A percentile compares a stretch with the other conserved stretches of the same genome.
These are phyloP conservation scores for Pulveroboletus sp. DNA, from an alignment of 768 basidiomycete genomes.

Conservation along the genomic window DNA sequence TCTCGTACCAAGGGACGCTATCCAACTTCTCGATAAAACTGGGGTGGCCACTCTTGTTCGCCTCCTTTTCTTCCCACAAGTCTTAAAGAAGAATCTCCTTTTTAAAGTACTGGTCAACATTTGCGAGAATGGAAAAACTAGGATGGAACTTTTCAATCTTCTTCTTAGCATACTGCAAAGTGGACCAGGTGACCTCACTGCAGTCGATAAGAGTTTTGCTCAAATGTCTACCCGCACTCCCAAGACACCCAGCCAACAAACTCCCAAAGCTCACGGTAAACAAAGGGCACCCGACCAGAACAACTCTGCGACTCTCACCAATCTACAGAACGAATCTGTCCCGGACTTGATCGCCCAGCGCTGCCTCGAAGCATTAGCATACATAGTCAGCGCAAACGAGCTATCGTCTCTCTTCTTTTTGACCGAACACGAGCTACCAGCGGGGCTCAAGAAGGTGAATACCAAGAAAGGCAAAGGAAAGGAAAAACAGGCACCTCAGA, in stretches of 20 bases:
- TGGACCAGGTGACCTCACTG: slow-evolving; percentile 87
- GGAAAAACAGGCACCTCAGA: slow-evolving; percentile 77
- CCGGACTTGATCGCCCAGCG: slow-evolving; percentile 94
- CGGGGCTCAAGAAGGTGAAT: slow-evolving; percentile 63
- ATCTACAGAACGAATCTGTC: slow-evolving; percentile 70
- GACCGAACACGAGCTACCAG: slow-evolving; percentile 88
- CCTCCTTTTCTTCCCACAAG: slow-evolving; percentile 94
- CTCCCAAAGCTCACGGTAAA: slow-evolving; percentile 58
- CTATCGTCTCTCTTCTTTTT: slow-evolving; percentile 90
- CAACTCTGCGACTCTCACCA: slow-evolving; percentile 46
- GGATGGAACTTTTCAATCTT: slow-evolving; percentile 90
- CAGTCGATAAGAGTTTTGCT: slow-evolving; percentile 91
- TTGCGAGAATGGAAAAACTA: slow-evolving; percentile 91
- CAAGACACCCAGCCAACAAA: slow-evolving; percentile 43
- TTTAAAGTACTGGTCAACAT: slow-evolving; percentile 91
- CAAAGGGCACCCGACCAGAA: slow-evolving; percentile 62
- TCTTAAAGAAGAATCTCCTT: slow-evolving; percentile 78
- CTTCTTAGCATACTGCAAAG: slow-evolving; percentile 94
- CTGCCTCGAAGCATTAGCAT: slow-evolving; percentile 86
- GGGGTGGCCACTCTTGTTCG: slow-evolving; percentile 88
- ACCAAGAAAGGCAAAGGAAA: slow-evolving; percentile 95
- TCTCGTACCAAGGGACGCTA: slow-evolving; percentile 73
- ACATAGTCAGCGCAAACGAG: slow-evolving; percentile 84
- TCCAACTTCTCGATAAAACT: slow-evolving; percentile 87
- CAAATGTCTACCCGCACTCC: slow-evolving; percentile 80